phyloP scores from a whole-genome alignment of 495 filamentous ascomycete species.

The Podospora pseudopauciseta region DNA sequence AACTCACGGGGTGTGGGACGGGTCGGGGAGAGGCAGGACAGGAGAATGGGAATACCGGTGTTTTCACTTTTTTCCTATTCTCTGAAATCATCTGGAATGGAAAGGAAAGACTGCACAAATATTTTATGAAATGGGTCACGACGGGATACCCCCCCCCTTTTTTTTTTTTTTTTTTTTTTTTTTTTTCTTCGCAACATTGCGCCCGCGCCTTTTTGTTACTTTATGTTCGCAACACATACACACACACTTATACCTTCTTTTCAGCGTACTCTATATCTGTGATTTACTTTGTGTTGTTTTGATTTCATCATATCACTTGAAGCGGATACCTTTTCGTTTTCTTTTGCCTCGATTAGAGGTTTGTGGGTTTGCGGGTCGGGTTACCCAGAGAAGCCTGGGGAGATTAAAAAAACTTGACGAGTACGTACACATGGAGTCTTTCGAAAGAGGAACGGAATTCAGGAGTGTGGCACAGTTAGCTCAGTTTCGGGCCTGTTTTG shows the following conservation, averaged over 20 bases:
- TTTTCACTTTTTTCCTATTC: not conserved
- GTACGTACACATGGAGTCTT: too few relatives aligned
- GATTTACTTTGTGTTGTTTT: slow-evolving; percentile 12
- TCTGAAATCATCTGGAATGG: slow-evolving; percentile 4
- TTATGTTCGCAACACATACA: slow-evolving; percentile 9
- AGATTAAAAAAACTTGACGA: not conserved
- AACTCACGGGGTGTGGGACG: slow-evolving; percentile 8
- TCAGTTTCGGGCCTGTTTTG: too few relatives aligned
- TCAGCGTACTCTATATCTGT: slow-evolving; percentile 6
- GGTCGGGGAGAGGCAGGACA: slow-evolving; percentile 9
- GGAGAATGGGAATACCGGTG: slow-evolving; percentile 4
- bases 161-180: not conserved
- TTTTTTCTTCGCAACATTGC: not conserved
- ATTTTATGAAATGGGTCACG: slow-evolving; percentile 20
- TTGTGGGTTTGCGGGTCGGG: slow-evolving; percentile 10
- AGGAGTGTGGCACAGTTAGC: too few relatives aligned
- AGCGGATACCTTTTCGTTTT: slow-evolving; percentile 3
- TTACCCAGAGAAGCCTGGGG: not conserved
- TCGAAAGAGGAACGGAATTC: too few relatives aligned
- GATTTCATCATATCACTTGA: not conserved
- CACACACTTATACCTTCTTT: slow-evolving; percentile 13
- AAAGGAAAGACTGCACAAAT: slow-evolving; percentile 22
- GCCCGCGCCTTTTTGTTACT: not conserved
- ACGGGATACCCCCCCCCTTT: slow-evolving; percentile 25
- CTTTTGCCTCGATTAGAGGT: not conserved